phyloP scores from a whole-genome alignment of 441 rosid species.

The Pelargonium myrrhifolium region DNA sequence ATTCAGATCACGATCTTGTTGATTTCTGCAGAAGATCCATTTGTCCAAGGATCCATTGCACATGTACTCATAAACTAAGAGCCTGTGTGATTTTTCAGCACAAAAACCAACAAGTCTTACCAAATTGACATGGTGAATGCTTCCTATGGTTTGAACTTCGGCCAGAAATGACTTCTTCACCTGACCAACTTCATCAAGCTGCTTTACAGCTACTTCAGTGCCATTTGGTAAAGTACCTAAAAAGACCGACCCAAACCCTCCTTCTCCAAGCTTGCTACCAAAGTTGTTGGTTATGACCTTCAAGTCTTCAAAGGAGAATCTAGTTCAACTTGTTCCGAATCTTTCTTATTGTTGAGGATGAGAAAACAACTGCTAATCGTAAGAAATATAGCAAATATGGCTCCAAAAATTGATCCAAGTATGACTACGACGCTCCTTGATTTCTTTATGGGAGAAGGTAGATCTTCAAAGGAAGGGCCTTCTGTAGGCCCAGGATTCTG shows the following conservation, averaged over 20 bases:
- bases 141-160: slow-evolving; percentile 16
- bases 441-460: background rate
- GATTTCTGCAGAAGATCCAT: slow-evolving; percentile 8
- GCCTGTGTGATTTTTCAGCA: slow-evolving; percentile 6
- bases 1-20: background rate
- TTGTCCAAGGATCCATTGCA: slow-evolving; percentile 17
- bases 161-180: slow-evolving; percentile 13
- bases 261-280: slow-evolving; percentile 9
- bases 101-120: slow-evolving; percentile 13
- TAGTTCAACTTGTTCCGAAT: background rate
- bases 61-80: slow-evolving; percentile 20
- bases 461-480: background rate
- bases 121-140: slow-evolving; percentile 19
- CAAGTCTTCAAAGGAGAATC: slow-evolving; percentile 9
- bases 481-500: slow-evolving; percentile 11
- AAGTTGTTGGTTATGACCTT: slow-evolving; percentile 10
- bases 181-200: slow-evolving; percentile 7
- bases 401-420: slow-evolving; percentile 7
- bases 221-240: slow-evolving; percentile 10
- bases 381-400: background rate
- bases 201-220: slow-evolving; percentile 15
- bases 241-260: slow-evolving; percentile 21
- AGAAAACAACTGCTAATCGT: background rate
- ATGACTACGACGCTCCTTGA: background rate
- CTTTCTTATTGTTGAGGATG: slow-evolving; percentile 2